Conservation (phyloP, 192 early-diverging fungal species). For the Mortierella hygrophila region DNA sequence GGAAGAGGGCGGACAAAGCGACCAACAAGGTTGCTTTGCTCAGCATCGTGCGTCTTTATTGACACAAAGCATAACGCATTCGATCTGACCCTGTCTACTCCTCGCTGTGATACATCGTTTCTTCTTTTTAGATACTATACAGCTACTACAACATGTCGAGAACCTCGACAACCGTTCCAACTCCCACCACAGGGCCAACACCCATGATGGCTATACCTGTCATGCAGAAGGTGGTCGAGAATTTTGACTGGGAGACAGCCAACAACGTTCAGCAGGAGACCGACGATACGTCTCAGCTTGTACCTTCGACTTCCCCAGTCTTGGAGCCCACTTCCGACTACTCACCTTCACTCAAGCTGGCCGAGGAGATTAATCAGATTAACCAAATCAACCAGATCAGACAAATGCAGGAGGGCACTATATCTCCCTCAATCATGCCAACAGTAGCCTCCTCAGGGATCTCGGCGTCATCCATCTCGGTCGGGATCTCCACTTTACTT, state of each 20-base stretch:
- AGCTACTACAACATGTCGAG: background rate
- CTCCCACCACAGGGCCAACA: background rate
- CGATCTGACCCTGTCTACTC: background rate
- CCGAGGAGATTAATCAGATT: constrained; percentile 26
- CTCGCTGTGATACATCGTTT: background rate
- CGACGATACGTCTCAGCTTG: background rate
- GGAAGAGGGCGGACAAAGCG: background rate
- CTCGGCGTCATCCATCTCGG: background rate
- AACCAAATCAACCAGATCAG: constrained; percentile 23
- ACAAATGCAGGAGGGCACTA: background rate
- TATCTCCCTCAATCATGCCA: background rate
- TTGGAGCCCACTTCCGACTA: constrained; percentile 1
- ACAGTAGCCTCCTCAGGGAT: background rate
- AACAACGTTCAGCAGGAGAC: background rate
- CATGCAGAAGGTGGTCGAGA: background rate
- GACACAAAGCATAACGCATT: background rate
- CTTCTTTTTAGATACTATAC: too few species aligned
- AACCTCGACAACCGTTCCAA: background rate
- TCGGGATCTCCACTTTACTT: constrained; percentile 12
- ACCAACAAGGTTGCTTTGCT: constrained; percentile 8
- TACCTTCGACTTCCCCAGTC: background rate
- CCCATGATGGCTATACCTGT: background rate
- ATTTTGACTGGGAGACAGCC: background rate
- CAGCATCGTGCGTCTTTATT: background rate
- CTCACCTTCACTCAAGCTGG: constrained; percentile 12